Conservation (phyloP, 768 basidiomycete genomes). For the Mycena vitilis region DNA sequence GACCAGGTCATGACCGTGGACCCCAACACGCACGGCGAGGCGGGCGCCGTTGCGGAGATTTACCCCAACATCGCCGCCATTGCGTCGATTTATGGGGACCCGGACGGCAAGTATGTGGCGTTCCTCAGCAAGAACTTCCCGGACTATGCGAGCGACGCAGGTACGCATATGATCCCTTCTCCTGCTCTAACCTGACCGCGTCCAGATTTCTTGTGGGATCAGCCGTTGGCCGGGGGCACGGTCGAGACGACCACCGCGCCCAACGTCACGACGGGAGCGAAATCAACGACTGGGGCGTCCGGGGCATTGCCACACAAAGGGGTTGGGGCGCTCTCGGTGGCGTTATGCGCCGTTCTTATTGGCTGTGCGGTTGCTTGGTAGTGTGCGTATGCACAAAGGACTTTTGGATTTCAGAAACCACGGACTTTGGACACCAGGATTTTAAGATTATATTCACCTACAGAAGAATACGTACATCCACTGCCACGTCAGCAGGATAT, state of each 20-base stretch:
- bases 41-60: constrained; percentile 57
- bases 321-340: not conserved
- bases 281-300: not conserved
- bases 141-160: constrained; percentile 54
- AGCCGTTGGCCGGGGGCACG: constrained; percentile 56
- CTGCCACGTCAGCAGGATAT: not conserved
- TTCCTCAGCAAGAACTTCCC: constrained; percentile 55
- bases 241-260: not conserved
- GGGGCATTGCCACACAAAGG: constrained; percentile 1
- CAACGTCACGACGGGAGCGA: not conserved
- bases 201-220: constrained; percentile 63
- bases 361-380: not conserved
- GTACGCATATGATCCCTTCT: no score
- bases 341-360: not conserved
- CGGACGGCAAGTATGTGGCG: constrained; percentile 63
- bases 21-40: constrained; percentile 47
- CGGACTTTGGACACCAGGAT: not conserved
- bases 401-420: no score
- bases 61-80: constrained; percentile 69
- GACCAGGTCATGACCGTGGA: constrained; percentile 66
- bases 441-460: not conserved
- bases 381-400: not conserved
- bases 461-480: not conserved
- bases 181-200: no score
- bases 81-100: constrained; percentile 70